Percentiles rank a stretch among this genome's conserved stretches.
Evolutionary conservation across 345 rosid species (phyloP).

Genomic region (Eutrema yunnanense): DNA sequence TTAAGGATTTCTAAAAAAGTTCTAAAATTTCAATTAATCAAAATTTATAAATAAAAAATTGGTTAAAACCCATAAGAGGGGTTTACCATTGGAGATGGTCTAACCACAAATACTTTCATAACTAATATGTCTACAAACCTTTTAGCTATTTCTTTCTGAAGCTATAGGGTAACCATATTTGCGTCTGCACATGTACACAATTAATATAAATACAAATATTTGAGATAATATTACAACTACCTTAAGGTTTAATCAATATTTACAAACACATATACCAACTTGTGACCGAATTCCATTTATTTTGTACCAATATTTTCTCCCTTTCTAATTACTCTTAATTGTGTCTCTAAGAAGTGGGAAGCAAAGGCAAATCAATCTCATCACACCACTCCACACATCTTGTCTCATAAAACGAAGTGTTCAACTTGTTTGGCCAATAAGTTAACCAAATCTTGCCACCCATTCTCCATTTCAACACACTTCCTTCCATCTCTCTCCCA

Average conservation of each 20-base stretch:
- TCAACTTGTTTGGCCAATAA: slow-evolving; percentile 58
- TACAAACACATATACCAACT: neutral
- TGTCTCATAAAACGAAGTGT: slow-evolving; percentile 54
- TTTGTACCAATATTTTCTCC: neutral
- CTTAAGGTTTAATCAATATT: neutral
- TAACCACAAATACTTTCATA: too few species aligned
- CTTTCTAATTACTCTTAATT: neutral
- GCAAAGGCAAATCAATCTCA: slow-evolving; percentile 80
- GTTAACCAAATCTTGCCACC: slow-evolving; percentile 77
- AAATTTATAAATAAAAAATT: too few species aligned
- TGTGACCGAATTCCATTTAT: neutral
- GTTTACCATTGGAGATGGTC: too few species aligned
- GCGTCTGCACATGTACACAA: neutral
- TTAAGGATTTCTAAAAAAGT: too few species aligned
- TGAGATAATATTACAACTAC: neutral
- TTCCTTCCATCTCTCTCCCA: slow-evolving; percentile 88
- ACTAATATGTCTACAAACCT: too few species aligned
- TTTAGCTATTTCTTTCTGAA: neutral
- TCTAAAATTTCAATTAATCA: too few species aligned
- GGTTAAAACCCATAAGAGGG: too few species aligned
- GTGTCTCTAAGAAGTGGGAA: slow-evolving; percentile 28
- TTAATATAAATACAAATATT: neutral
- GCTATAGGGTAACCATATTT: neutral
- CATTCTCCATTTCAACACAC: slow-evolving; percentile 81
- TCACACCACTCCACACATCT: slow-evolving; percentile 85